Conservation (phyloP, 345 rosid genomes). For the Linum trigynum region DNA sequence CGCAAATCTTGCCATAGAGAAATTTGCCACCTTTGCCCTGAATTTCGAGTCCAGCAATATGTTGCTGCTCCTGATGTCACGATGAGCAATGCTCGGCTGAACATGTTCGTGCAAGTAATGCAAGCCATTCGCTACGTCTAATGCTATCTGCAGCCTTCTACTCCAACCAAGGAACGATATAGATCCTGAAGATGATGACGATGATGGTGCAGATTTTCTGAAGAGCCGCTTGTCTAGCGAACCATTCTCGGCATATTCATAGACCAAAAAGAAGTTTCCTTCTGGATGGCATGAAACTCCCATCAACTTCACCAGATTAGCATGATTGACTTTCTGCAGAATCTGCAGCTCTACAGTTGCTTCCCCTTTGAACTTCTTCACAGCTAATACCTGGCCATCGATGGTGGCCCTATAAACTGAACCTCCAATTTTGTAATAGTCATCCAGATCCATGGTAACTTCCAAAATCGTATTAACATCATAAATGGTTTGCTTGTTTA, state of each 20-base stretch:
- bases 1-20: conserved; percentile 38
- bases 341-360: conserved; percentile 41
- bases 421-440: conserved; percentile 35
- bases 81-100: conserved; percentile 44
- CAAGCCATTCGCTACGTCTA: conserved; percentile 53
- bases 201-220: conserved; percentile 19
- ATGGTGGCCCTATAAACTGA: conserved; percentile 43
- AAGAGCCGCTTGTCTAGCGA: conserved; percentile 45
- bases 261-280: conserved; percentile 44
- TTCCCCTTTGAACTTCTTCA: conserved; percentile 38
- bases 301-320: conserved; percentile 48
- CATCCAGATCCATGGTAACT: conserved; percentile 38
- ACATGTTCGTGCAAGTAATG: conserved; percentile 57
- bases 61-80: conserved; percentile 43
- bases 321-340: conserved; percentile 48
- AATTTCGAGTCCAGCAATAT: conserved; percentile 43
- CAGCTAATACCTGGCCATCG: conserved; percentile 36
- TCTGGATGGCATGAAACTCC: conserved; percentile 35
- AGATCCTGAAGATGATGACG: conserved; percentile 24
- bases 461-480: conserved; percentile 32
- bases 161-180: conserved; percentile 33
- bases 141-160: conserved; percentile 43
- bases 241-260: conserved; percentile 54
- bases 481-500: conserved; percentile 40
- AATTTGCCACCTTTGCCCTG: conserved; percentile 52